A percentile compares a stretch with the other conserved stretches of the same genome.
Evolutionary conservation across 2,329 filamentous ascomycete species (phyloP).

Genomic region (Anisogramma anomala): DNA sequence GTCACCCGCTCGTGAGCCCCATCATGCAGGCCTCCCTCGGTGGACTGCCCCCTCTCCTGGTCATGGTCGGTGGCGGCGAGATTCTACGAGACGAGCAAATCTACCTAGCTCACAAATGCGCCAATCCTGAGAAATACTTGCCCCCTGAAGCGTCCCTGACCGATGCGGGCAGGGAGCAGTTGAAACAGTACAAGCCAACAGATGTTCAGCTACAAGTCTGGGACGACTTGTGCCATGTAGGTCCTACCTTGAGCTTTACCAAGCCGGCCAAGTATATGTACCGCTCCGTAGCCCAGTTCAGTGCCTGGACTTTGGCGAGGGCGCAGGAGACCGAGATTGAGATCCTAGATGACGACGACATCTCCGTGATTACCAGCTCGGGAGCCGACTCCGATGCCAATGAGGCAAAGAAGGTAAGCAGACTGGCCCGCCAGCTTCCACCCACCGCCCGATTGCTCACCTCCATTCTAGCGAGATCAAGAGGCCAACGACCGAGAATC

Average conservation of each 20-base stretch:
- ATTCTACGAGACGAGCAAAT: constrained; percentile 89
- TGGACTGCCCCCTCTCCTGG: constrained; percentile 74
- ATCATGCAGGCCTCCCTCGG: constrained; percentile 79
- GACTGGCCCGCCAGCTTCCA: background rate
- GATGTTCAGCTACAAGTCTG: constrained; percentile 91
- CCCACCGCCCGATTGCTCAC: background rate
- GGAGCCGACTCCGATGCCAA: constrained; percentile 25
- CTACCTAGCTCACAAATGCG: constrained; percentile 88
- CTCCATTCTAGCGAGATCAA: constrained; percentile 11
- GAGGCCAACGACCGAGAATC: constrained; percentile 15
- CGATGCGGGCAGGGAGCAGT: constrained; percentile 44
- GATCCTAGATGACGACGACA: constrained; percentile 65
- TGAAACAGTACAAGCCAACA: constrained; percentile 66
- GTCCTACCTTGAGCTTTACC: constrained; percentile 88
- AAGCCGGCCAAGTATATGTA: constrained; percentile 96
- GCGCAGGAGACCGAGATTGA: constrained; percentile 73
- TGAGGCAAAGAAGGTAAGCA: constrained; percentile 16
- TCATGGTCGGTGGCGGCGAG: constrained; percentile 81
- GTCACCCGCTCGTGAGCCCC: constrained; percentile 83
- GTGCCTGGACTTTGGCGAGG: constrained; percentile 76
- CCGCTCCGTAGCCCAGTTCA: constrained; percentile 81
- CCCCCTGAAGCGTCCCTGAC: constrained; percentile 54
- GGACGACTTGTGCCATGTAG: constrained; percentile 90
- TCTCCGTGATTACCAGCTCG: constrained; percentile 61
- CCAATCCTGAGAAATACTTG: constrained; percentile 66